phyloP scores from a whole-genome alignment of 257 asterid species.

The Craterostigma plantagineum region DNA sequence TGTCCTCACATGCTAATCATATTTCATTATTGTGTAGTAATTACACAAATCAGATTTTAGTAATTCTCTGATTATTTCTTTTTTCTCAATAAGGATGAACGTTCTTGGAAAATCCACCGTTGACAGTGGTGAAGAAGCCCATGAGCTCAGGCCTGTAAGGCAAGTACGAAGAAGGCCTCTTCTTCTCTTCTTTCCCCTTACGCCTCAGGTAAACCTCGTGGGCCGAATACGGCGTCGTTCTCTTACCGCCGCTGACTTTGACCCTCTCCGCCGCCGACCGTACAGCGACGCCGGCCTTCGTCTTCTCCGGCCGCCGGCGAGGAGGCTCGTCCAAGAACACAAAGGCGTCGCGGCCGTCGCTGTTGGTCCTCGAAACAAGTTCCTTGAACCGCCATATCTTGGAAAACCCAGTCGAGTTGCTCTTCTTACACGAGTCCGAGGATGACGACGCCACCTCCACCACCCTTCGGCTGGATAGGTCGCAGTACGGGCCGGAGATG shows the following conservation, averaged over 20 bases:
- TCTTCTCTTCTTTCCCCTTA: constrained; percentile 36
- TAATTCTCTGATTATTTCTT: too few species aligned
- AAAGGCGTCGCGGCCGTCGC: constrained; percentile 80
- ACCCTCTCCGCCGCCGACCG: neutral
- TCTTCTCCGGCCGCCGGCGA: neutral
- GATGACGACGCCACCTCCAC: constrained; percentile 21
- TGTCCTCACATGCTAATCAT: too few species aligned
- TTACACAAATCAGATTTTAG: too few species aligned
- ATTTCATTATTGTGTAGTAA: too few species aligned
- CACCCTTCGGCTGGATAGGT: constrained; percentile 25
- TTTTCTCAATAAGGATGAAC: constrained; percentile 72
- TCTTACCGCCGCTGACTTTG: constrained; percentile 15
- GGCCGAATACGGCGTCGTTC: constrained; percentile 29
- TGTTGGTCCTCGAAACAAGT: constrained; percentile 36
- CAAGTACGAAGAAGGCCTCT: constrained; percentile 46
- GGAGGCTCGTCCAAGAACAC: constrained; percentile 36
- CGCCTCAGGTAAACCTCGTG: constrained; percentile 54
- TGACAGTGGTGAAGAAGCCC: constrained; percentile 80
- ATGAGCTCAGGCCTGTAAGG: constrained; percentile 87
- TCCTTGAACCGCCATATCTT: constrained; percentile 43
- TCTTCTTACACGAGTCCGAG: constrained; percentile 29
- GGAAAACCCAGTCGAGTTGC: constrained; percentile 50
- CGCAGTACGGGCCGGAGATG: constrained; percentile 37
- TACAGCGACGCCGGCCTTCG: neutral
- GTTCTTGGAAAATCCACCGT: constrained; percentile 58